Base-by-base conservation (phyloP, 2,329 filamentous ascomycete species). In the Aureobasidium namibiae region DNA sequence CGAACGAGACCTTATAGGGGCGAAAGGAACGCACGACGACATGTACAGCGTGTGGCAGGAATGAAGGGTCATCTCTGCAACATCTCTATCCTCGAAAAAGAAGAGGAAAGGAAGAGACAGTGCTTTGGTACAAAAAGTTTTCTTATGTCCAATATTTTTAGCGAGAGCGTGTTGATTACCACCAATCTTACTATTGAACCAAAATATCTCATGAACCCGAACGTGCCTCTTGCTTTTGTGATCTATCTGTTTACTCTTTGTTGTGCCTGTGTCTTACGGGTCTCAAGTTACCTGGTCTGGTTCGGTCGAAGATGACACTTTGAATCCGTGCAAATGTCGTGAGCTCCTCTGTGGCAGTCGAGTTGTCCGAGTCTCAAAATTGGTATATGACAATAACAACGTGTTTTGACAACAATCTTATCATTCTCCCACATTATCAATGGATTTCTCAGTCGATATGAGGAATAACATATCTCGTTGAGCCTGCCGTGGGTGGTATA, bases 31-130 rank as follows among this genome's bases (percentile, higher is more conserved):
- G 38, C 24, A 21, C 36, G 24, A 42, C 16, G 26, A 54, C 2
- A 54, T 54, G 36, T 54, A 54, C 50, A 54, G 38, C 50, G 38
- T 31, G 36, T 42, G 48, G 49, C 50, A 42, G 38, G 50, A 36
- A 54, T 54, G 50, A 54, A 42, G 38, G 50, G 50, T 54, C 23
- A 54, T 42, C 38, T 50, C n/a, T 4, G 23, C 23, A 52, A 23
- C 18, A 50, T 50, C 48, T 50, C 33, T 23, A 38, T 50, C 33
- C 48, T 52, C 48, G 23, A 3, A 52, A n/a, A 26, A 39, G 14
- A 4, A 36, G 48, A 52, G 48, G 48, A 52, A 52, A 52, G 48
- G 48, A 52, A 52, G 48, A 52, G 48, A 52, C 6, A n/a, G 14
- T 38, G 21, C 34, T 39, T 29, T 39, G 33, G 18, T 39, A 52